Conservation (phyloP, 164 flowering plant genomes). For the Chloranthus sessilifolius region DNA sequence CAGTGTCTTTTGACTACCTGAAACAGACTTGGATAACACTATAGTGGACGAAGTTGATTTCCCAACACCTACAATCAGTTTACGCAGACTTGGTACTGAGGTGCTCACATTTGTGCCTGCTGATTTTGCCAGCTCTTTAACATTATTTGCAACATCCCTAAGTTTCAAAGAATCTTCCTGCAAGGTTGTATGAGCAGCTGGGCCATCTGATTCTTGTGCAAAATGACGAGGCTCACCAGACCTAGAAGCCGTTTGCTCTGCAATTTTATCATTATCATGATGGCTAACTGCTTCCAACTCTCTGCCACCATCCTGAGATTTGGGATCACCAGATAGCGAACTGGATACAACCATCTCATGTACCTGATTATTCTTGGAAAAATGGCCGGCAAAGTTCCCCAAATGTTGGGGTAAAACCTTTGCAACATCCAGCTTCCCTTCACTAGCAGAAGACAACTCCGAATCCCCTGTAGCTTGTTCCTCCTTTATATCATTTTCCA, state of each 20-base stretch:
- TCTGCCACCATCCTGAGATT: constrained; percentile 24
- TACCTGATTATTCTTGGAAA: constrained; percentile 24
- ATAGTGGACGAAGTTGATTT: constrained; percentile 38
- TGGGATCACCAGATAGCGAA: constrained; percentile 22
- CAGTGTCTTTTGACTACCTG: constrained; percentile 23
- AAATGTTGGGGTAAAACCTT: constrained; percentile 12
- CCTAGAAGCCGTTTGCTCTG: constrained; percentile 16
- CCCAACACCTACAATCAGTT: constrained; percentile 30
- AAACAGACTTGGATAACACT: constrained; percentile 26
- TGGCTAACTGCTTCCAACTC: constrained; percentile 22
- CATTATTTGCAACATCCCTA: constrained; percentile 22
- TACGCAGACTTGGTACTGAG: constrained; percentile 30
- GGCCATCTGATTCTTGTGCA: constrained; percentile 23
- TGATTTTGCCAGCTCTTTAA: constrained; percentile 30
- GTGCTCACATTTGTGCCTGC: constrained; percentile 18
- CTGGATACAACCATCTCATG: constrained; percentile 13
- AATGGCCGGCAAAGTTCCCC: constrained; percentile 12
- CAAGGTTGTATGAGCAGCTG: constrained; percentile 20
- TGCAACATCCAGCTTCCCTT: constrained; percentile 22
- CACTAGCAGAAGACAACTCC: constrained; percentile 20
- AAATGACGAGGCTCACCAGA: constrained; percentile 19
- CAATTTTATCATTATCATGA: constrained; percentile 16
- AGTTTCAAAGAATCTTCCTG: constrained; percentile 33
- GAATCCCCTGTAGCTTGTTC: constrained; percentile 14
- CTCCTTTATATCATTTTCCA: constrained; percentile 27